Evolutionary conservation across 139 green algal genomes (phyloP).

Genomic region (Chlorella sp.): DNA sequence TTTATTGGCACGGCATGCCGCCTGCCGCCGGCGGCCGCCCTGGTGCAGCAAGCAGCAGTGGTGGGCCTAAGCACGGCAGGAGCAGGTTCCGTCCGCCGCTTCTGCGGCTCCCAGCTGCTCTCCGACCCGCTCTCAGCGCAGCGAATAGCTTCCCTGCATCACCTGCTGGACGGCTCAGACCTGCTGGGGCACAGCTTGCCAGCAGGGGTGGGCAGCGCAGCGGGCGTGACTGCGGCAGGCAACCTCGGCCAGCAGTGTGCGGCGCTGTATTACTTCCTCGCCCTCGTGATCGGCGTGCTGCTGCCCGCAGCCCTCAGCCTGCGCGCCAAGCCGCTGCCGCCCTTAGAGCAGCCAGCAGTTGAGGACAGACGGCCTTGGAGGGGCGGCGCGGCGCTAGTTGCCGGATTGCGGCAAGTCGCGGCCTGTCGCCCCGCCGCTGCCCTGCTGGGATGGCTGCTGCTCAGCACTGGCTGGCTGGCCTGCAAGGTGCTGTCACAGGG

Average conservation of each 20-base stretch:
- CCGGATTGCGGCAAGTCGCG: background rate
- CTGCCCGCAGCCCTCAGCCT: background rate
- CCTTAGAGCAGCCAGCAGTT: no score
- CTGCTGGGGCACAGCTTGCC: background rate
- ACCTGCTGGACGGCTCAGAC: background rate
- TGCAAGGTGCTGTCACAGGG: no score
- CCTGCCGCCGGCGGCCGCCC: background rate
- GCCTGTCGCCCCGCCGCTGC: background rate
- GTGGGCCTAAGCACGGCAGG: background rate
- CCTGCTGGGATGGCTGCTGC: background rate
- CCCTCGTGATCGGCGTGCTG: background rate
- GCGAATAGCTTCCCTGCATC: background rate
- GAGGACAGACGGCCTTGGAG: no score
- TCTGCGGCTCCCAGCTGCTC: background rate
- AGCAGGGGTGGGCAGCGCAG: background rate
- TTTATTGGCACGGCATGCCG: background rate
- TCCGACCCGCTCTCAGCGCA: background rate
- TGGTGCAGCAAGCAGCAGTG: background rate
- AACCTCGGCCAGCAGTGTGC: background rate
- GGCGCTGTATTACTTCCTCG: background rate
- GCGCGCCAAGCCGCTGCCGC: no score
- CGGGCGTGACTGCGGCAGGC: no score
- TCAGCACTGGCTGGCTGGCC: background rate
- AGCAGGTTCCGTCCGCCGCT: background rate
- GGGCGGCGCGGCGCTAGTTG: no score